Evolutionary conservation across 306 rosid genomes (phyloP), one percentile per base, ranked within the genome.

Genomic region (Rubus parviflorus): DNA sequence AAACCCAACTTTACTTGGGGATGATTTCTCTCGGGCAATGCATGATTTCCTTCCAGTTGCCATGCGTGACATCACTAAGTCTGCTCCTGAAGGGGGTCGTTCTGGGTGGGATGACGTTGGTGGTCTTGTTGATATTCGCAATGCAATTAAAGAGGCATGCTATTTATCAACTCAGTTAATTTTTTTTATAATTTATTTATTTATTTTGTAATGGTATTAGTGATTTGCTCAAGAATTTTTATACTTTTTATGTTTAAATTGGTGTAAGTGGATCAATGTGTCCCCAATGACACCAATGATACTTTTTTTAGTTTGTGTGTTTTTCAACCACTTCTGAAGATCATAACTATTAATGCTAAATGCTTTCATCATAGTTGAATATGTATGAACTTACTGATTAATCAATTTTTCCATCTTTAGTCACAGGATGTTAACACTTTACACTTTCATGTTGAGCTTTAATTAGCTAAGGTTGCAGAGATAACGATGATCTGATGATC

Each of bases 81-180:
- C 94, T 46, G 81, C 91, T 63, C 80, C 93, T 40, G 97, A 90
- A 73, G 94, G 85, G 76, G 97, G 91, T 66, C 95, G 88, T 77
- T 77, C 95, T 80, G 98, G 98, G 78, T 94, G 98, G 98, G 95
- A 90, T 65, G 97, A 94, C 69, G 97, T 94, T 71, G 98, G 98
- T 71, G 98, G 98, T 81, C 96, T 94, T 75, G 83, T 69, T 70
- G 97, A 94, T 81, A 89, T 92, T 81, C 90, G 74, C 79, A 94
- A 89, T 81, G 81, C 93, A 69, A 94, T 94, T 81, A 88, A 85
- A 76, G 98, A 94, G 97, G 98, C 90, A 57, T 38, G 30, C 25
- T 60, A 13, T 51, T 20, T 75, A 37, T 64, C 19, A 52, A 19
- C 48, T 30, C 22, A 25, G 25, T 49, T 61, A 48, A 5, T 3